phyloP scores from a whole-genome alignment of 2,329 filamentous ascomycete genomes.

The Fusarium sublunatum region DNA sequence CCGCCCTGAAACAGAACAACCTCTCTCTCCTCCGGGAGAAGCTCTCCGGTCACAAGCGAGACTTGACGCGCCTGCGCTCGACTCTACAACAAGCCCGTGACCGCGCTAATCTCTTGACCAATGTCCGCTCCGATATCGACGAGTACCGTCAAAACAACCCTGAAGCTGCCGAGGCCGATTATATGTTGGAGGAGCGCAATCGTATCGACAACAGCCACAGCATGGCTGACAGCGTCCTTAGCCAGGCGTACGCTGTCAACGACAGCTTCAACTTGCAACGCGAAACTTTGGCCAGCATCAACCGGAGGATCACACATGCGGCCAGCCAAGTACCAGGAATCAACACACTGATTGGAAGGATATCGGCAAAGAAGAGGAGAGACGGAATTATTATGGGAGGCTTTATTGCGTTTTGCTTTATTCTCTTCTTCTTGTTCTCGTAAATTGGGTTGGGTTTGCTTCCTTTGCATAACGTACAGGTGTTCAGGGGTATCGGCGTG shows the following conservation, averaged over 20 bases:
- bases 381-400: slow-evolving; percentile 93
- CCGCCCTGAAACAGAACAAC: slow-evolving; percentile 97
- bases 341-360: slow-evolving; percentile 90
- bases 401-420: slow-evolving; percentile 92
- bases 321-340: slow-evolving; percentile 93
- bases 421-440: slow-evolving; percentile 85
- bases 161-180: slow-evolving; percentile 87
- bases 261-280: slow-evolving; percentile 89
- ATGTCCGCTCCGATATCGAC: slow-evolving; percentile 91
- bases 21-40: slow-evolving; percentile 91
- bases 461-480: slow-evolving; percentile 44
- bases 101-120: slow-evolving; percentile 88
- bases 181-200: slow-evolving; percentile 92
- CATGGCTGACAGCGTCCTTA: slow-evolving; percentile 89
- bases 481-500: slow-evolving; percentile 55
- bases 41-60: slow-evolving; percentile 85
- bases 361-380: slow-evolving; percentile 92
- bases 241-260: slow-evolving; percentile 96
- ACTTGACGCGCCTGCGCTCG: slow-evolving; percentile 79
- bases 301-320: slow-evolving; percentile 87
- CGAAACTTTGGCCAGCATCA: slow-evolving; percentile 88
- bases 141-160: slow-evolving; percentile 87
- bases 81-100: slow-evolving; percentile 82
- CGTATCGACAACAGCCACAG: slow-evolving; percentile 90
- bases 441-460: slow-evolving; percentile 33